phyloP scores from a whole-genome alignment of 129 eudicot genomes.

The Lonicera japonica region DNA sequence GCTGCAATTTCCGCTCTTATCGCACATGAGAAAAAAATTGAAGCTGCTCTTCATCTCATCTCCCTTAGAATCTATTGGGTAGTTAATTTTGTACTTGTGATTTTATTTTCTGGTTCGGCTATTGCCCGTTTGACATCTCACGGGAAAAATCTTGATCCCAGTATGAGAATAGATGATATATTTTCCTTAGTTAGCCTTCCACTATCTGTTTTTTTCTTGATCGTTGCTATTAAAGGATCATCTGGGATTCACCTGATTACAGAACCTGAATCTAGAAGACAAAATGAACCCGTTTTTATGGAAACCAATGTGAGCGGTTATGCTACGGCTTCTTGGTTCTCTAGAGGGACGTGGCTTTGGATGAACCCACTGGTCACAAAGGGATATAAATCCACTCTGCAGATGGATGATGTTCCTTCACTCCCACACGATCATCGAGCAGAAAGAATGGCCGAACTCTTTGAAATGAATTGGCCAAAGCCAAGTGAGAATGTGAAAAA shows the following conservation, averaged over 20 bases:
- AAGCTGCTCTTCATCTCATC: conserved; percentile 38
- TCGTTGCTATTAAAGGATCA: conserved; percentile 39
- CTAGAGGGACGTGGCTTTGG: conserved; percentile 52
- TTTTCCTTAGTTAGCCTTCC: conserved; percentile 31
- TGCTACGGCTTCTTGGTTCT: conserved; percentile 50
- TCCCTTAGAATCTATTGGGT: conserved; percentile 52
- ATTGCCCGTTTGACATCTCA: conserved; percentile 23
- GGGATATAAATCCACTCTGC: conserved; percentile 45
- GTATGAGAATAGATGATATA: conserved; percentile 32
- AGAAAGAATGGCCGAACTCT: conserved; percentile 34
- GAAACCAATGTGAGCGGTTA: conserved; percentile 40
- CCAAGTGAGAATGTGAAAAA: conserved; percentile 34
- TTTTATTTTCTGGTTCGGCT: conserved; percentile 27
- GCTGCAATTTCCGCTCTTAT: conserved; percentile 25
- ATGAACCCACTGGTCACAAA: conserved; percentile 46
- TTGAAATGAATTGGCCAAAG: conserved; percentile 58
- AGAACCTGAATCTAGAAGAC: conserved; percentile 16
- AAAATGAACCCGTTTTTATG: no score
- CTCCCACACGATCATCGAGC: conserved; percentile 53
- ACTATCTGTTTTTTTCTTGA: conserved; percentile 30
- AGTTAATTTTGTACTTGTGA: conserved; percentile 25
- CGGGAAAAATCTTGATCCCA: conserved; percentile 4
- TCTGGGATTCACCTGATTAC: conserved; percentile 36
- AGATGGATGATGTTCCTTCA: conserved; percentile 50
- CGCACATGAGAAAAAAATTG: conserved; percentile 38